Conservation (phyloP, 2,329 filamentous ascomycete genomes). For the Rosellinia necatrix region DNA sequence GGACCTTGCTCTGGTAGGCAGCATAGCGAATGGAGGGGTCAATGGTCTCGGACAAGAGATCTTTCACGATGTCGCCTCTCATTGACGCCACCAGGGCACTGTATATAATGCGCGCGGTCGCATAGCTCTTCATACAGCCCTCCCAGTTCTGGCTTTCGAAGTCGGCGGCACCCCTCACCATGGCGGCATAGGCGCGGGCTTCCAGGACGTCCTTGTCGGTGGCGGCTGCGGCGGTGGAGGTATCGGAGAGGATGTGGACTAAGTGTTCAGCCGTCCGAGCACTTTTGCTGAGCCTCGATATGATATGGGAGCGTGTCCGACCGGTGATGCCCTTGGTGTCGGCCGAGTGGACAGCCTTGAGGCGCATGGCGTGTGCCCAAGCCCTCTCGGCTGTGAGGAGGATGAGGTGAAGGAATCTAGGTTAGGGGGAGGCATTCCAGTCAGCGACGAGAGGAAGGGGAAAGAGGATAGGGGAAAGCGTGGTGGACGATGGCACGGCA, state of each 20-base stretch:
- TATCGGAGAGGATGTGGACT: constrained; percentile 67
- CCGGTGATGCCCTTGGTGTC: constrained; percentile 81
- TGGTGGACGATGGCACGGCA: not conserved
- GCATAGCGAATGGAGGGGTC: constrained; percentile 95
- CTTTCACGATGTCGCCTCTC: constrained; percentile 80
- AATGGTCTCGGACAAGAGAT: constrained; percentile 81
- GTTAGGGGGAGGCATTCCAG: not conserved
- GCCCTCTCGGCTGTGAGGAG: constrained; percentile 87
- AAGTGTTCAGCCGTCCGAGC: constrained; percentile 71
- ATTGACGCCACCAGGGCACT: constrained; percentile 67
- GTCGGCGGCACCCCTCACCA: constrained; percentile 74
- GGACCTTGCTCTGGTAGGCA: constrained; percentile 87
- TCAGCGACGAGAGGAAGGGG: constrained; percentile 16
- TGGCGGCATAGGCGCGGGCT: constrained; percentile 79
- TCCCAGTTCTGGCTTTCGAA: constrained; percentile 93
- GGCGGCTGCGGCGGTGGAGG: constrained; percentile 66
- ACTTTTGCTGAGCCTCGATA: constrained; percentile 84
- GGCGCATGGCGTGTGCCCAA: constrained; percentile 94
- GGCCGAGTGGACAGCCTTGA: constrained; percentile 81
- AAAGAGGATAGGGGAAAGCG: not conserved
- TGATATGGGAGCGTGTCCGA: constrained; percentile 82
- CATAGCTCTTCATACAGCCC: constrained; percentile 73
- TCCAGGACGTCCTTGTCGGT: constrained; percentile 76
- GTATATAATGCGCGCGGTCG: constrained; percentile 82
- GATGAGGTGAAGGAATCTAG: constrained; percentile 76